Conservation (phyloP, 2,329 filamentous ascomycete species). For the Fusarium chaquense region DNA sequence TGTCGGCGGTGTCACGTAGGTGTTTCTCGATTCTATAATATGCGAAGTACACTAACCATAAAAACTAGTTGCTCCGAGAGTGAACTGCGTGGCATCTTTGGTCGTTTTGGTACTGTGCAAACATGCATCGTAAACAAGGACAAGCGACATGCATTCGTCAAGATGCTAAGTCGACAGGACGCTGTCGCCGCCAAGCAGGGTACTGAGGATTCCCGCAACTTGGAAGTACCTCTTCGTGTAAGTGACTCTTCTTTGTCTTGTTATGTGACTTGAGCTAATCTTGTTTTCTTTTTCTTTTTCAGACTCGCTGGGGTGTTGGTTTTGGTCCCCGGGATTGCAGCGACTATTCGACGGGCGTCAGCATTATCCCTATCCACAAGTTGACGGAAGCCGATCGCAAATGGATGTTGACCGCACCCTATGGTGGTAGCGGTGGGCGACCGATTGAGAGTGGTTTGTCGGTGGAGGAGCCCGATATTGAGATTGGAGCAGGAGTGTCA, state of each 20-base stretch:
- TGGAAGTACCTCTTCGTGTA: slow-evolving; percentile 79
- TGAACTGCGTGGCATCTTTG: slow-evolving; percentile 85
- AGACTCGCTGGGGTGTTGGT: slow-evolving; percentile 97
- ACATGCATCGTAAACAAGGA: slow-evolving; percentile 99
- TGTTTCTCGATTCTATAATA: slow-evolving; percentile 43
- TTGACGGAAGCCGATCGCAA: slow-evolving; percentile 97
- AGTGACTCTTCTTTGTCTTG: slow-evolving; percentile 50
- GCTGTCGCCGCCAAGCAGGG: slow-evolving; percentile 85
- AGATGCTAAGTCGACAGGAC: slow-evolving; percentile 92
- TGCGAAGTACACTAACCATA: slow-evolving; percentile 46
- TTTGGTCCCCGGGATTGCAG: slow-evolving; percentile 98
- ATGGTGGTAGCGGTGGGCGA: slow-evolving; percentile 88
- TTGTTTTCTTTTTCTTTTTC: background rate
- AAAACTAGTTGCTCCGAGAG: slow-evolving; percentile 75
- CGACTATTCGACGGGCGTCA: slow-evolving; percentile 92
- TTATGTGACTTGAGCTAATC: slow-evolving; percentile 43
- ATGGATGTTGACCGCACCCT: slow-evolving; percentile 95
- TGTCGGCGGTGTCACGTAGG: slow-evolving; percentile 92
- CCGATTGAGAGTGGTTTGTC: slow-evolving; percentile 85
- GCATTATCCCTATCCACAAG: slow-evolving; percentile 90
- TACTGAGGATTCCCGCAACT: slow-evolving; percentile 83
- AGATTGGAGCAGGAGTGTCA: slow-evolving; percentile 96
- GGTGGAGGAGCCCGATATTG: slow-evolving; percentile 97
- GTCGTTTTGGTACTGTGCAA: slow-evolving; percentile 86
- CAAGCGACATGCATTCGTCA: slow-evolving; percentile 98